A percentile compares a stretch with the other conserved stretches of the same genome.
Evolutionary conservation across 169 alveolate genomes (phyloP).

Genomic region (Cryptosporidium sp.): DNA sequence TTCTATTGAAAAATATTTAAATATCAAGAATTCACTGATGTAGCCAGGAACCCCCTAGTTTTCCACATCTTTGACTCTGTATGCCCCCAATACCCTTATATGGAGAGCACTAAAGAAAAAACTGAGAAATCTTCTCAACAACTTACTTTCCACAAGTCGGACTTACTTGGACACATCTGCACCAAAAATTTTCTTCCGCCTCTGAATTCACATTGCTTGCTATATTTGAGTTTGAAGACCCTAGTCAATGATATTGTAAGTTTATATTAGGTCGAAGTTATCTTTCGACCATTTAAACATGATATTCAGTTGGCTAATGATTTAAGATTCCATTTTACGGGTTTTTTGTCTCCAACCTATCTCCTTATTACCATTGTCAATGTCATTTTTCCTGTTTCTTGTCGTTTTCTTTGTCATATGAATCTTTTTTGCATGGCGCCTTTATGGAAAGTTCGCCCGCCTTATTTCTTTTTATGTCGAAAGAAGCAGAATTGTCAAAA

Average conservation of each 20-base stretch:
- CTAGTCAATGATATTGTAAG: neutral
- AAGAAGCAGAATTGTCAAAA: neutral
- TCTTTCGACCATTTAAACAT: neutral
- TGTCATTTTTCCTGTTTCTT: neutral
- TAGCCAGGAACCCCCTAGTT: neutral
- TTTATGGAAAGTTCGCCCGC: neutral
- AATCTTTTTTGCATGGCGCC: conserved; percentile 8
- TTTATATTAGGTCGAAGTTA: neutral
- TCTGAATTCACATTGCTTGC: conserved; percentile 11
- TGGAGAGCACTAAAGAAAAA: conserved; percentile 3
- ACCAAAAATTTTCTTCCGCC: neutral
- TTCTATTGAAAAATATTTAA: neutral
- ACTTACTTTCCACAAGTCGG: neutral
- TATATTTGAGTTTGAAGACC: conserved; percentile 11
- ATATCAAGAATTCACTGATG: neutral
- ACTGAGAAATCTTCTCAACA: neutral
- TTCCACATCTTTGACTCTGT: conserved; percentile 15
- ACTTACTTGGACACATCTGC: neutral
- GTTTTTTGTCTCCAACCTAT: neutral
- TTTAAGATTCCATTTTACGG: conserved; percentile 1
- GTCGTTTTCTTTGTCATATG: neutral
- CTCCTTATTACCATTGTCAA: neutral
- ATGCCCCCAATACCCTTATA: neutral
- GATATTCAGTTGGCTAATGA: conserved; percentile 18
- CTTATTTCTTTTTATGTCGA: neutral